Percentiles rank a stretch among this genome's conserved stretches.
Conservation (phyloP, 768 basidiomycete species). For the Phallus indusiatus region DNA sequence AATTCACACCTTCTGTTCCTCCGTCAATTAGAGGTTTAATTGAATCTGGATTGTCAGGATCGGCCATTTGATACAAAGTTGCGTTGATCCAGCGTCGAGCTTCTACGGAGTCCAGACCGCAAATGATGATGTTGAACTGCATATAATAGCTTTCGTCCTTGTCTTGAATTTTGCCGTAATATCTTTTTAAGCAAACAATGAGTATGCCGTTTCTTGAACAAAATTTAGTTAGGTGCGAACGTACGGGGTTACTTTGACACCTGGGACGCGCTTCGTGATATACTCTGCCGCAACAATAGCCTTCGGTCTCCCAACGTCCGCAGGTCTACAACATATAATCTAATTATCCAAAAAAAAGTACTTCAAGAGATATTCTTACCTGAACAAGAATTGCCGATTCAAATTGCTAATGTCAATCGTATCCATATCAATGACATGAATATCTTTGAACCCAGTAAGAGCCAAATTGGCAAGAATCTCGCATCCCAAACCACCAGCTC, state of each 20-base stretch:
- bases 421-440: constrained; percentile 99
- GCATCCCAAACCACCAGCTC: constrained; percentile 94
- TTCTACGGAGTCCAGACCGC: constrained; percentile 94
- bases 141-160: constrained; percentile 91
- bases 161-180: constrained; percentile 97
- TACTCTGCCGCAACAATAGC: constrained; percentile 92
- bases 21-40: constrained; percentile 97
- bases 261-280: constrained; percentile 93
- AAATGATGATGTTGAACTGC: constrained; percentile 95
- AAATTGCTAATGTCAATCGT: constrained; percentile 99
- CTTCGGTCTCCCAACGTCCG: constrained; percentile 92
- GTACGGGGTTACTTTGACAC: constrained; percentile 94
- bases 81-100: constrained; percentile 99
- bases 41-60: constrained; percentile 86
- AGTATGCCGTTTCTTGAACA: not conserved
- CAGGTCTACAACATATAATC: constrained; percentile 39
- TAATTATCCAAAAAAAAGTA: not conserved
- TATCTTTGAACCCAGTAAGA: constrained; percentile 93
- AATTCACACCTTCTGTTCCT: constrained; percentile 79
- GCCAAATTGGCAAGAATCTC: constrained; percentile 97
- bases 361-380: constrained; percentile 37
- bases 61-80: constrained; percentile 90
- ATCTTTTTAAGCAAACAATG: constrained; percentile 35
- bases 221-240: constrained; percentile 21
- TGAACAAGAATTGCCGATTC: constrained; percentile 95